A percentile compares a stretch with the other conserved stretches of the same genome.
Evolutionary conservation across 1,139 yeast species (phyloP).

Genomic region (Oligophagozyma castellii): DNA sequence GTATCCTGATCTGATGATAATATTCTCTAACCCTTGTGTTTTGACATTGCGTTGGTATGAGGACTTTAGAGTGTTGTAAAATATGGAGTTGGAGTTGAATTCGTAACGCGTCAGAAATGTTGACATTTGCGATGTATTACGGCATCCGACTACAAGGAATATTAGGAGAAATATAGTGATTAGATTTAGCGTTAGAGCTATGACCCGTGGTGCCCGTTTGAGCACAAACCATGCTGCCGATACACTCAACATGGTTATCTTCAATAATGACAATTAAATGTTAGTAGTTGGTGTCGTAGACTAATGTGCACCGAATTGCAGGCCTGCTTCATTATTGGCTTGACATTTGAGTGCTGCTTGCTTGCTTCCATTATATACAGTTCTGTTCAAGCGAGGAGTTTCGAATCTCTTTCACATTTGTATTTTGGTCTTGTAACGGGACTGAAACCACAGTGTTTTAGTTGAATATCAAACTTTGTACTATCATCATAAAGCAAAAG

Average conservation of each 20-base stretch:
- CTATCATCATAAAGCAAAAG: no score
- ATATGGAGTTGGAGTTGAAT: conserved; percentile 17
- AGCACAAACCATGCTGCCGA: conserved; percentile 12
- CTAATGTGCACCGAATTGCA: no score
- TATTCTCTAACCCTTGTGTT: conserved; percentile 15
- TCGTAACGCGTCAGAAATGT: conserved; percentile 17
- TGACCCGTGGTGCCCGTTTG: conserved; percentile 19
- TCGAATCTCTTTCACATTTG: no score
- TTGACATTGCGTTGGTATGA: conserved; percentile 11
- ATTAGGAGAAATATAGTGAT: conserved; percentile 19
- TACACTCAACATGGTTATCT: conserved; percentile 11
- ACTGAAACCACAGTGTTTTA: no score
- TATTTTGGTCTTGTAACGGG: no score
- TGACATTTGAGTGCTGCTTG: no score
- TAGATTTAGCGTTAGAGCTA: conserved; percentile 16
- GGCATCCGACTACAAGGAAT: conserved; percentile 21
- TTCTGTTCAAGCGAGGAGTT: no score
- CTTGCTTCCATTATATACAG: no score
- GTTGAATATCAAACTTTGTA: no score
- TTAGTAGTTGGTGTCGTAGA: conserved; percentile 2
- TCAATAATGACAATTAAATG: background rate
- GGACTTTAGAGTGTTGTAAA: conserved; percentile 15
- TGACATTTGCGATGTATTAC: conserved; percentile 14
- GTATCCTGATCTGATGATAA: conserved; percentile 19
- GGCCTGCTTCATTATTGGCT: no score